Evolutionary conservation across 2,329 filamentous ascomycete genomes (phyloP), one percentile per base, ranked within the genome.

Genomic region (Akanthomyces uredinophilus): DNA sequence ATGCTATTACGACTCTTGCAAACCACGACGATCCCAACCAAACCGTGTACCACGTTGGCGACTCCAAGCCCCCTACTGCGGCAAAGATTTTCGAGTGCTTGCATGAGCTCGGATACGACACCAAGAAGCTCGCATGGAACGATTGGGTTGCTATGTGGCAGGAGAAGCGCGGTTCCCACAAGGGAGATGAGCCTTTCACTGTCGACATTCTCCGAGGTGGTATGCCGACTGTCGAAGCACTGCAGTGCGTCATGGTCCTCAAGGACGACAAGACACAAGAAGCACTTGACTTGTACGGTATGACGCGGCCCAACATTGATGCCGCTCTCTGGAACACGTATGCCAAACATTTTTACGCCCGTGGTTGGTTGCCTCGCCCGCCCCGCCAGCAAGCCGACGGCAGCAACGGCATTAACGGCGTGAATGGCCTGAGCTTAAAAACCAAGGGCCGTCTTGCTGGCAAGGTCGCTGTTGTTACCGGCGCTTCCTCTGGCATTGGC

Each of bases 201-300:
- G 84, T 90, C 39, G 89, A 92, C 66, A 91, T 93, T 66, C 85
- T 94, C 13, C 87, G 89, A 54, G 88, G 89, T 65, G 90, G 90
- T 64, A 92, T 93, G 90, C 90, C 90, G 1, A 88, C 83, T 8
- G 84, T 88, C 1, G 88, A 90, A 16, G 89, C 89, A 68, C 74
- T 93, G 56, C 81, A 83, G 63, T 85, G 84, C 51, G 88, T 91
- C 41, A 90, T 89, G 0, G 86, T 92, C 1, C 84, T 94, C 46
- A 86, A 90, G 71, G 89, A 92, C 68, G 81, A 83, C 13, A 81
- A 82, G 57, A 93, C 90, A 0, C 79, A 83, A 47, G 84, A 87
- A 1, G 79, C 85, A 56, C 83, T 85, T 16, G 72, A 74, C 6
- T 67, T 72, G 74, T 70, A 81, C 75, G 67, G 80, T 68, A 64